phyloP scores from a whole-genome alignment of 2,329 filamentous ascomycete genomes.

The Talaromyces marneffei region DNA sequence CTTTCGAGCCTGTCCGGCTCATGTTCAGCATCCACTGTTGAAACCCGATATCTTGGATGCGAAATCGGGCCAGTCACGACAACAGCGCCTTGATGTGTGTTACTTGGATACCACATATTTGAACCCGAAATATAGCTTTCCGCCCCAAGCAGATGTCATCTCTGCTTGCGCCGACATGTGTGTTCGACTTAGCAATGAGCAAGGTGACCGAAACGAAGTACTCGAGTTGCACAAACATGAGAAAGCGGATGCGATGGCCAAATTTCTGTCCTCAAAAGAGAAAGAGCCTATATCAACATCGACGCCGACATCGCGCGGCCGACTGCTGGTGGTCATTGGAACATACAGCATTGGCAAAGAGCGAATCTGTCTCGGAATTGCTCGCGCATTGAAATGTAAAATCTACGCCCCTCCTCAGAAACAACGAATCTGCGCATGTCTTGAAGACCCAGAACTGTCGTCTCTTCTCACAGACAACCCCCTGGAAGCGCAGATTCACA shows the following conservation, averaged over 20 bases:
- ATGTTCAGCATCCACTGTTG: constrained; percentile 75
- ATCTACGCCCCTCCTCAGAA: constrained; percentile 84
- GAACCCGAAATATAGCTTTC: constrained; percentile 92
- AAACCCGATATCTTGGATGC: constrained; percentile 67
- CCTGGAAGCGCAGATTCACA: constrained; percentile 85
- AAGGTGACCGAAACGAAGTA: constrained; percentile 50
- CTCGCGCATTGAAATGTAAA: constrained; percentile 74
- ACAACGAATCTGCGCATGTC: constrained; percentile 72
- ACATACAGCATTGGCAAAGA: constrained; percentile 99
- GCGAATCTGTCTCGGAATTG: constrained; percentile 87
- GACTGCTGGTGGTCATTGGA: constrained; percentile 84
- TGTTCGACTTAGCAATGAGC: constrained; percentile 65
- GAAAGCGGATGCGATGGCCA: constrained; percentile 55
- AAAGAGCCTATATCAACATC: constrained; percentile 22
- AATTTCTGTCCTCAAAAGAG: constrained; percentile 49
- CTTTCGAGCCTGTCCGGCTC: constrained; percentile 81
- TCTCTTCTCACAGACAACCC: constrained; percentile 74
- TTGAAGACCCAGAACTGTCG: constrained; percentile 78
- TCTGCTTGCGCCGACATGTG: constrained; percentile 82
- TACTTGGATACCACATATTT: constrained; percentile 97
- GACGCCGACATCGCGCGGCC: constrained; percentile 34
- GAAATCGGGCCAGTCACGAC: constrained; percentile 62
- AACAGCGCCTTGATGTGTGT: constrained; percentile 89
- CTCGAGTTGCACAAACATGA: constrained; percentile 54
- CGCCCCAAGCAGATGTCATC: constrained; percentile 81